These are phyloP conservation scores for Colletotrichum endophyticum DNA, from an alignment of 2,329 filamentous ascomycete genomes.

Conservation along the genomic window DNA sequence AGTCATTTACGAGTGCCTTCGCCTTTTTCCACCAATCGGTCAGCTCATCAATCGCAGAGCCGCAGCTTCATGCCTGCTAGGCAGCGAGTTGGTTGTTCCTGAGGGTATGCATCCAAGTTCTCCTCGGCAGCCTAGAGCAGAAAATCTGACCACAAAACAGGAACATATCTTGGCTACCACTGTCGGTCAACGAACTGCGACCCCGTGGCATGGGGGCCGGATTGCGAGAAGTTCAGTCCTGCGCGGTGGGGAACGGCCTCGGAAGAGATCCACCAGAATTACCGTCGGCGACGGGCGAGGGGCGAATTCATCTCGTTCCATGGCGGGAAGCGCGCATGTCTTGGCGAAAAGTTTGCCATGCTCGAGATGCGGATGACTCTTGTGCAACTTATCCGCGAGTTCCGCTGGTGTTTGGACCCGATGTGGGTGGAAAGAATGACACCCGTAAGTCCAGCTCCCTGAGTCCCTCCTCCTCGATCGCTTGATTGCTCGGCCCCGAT, in stretches of 20 bases:
- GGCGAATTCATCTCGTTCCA: conserved; percentile 47
- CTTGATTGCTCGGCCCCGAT: background rate
- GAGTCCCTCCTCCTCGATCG: background rate
- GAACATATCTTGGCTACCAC: conserved; percentile 45
- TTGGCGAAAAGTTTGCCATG: conserved; percentile 45
- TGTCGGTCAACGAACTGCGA: conserved; percentile 43
- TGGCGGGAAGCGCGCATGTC: conserved; percentile 41
- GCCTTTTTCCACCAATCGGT: conserved; percentile 52
- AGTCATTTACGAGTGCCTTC: conserved; percentile 49
- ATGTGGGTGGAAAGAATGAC: conserved; percentile 35
- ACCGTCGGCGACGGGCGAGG: conserved; percentile 37
- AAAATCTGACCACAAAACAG: conserved; percentile 13
- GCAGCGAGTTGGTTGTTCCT: conserved; percentile 35
- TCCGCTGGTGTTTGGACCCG: conserved; percentile 35
- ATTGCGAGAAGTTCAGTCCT: conserved; percentile 41
- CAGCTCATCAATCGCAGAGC: conserved; percentile 53
- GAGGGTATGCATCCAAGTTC: background rate
- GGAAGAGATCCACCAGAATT: conserved; percentile 38
- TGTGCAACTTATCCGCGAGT: conserved; percentile 30
- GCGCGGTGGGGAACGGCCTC: conserved; percentile 39
- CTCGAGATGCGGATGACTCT: conserved; percentile 38
- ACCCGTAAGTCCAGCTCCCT: conserved; percentile 28
- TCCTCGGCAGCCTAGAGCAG: background rate
- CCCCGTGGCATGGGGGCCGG: conserved; percentile 30
- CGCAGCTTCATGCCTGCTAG: conserved; percentile 23